Evolutionary conservation across 768 basidiomycete genomes (phyloP).

Genomic region (Saitozyma podzolica): DNA sequence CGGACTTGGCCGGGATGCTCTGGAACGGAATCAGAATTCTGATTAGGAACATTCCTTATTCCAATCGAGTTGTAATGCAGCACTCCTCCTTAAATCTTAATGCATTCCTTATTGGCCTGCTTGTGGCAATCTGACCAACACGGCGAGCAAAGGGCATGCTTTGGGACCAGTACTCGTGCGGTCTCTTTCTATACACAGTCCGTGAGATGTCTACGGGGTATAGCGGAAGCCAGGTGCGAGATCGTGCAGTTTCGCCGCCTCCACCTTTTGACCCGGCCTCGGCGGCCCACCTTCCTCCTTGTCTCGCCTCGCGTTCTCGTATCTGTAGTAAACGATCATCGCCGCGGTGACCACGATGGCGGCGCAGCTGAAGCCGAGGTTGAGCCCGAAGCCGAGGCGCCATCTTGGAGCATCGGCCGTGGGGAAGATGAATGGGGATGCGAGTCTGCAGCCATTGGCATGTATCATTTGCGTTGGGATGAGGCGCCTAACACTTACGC

Average conservation of each 20-base stretch:
- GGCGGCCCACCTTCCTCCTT: conserved; percentile 1
- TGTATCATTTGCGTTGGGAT: too few species aligned
- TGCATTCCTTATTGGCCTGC: too few species aligned
- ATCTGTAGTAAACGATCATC: conserved; percentile 5
- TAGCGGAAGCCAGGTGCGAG: conserved; percentile 30
- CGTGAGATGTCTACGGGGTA: background rate
- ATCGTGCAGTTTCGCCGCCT: conserved; percentile 1
- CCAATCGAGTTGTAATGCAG: too few species aligned
- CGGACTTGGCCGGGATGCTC: too few species aligned
- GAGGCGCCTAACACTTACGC: too few species aligned
- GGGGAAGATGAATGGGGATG: conserved; percentile 62
- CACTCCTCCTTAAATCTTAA: too few species aligned
- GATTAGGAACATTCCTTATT: too few species aligned
- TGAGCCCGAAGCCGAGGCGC: conserved; percentile 2
- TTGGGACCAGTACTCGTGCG: too few species aligned
- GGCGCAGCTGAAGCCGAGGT: conserved; percentile 5
- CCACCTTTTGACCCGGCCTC: background rate
- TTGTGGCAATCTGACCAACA: too few species aligned
- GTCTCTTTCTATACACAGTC: too few species aligned
- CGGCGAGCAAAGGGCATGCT: too few species aligned
- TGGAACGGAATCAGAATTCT: too few species aligned
- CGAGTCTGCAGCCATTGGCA: conserved; percentile 60
- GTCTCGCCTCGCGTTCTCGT: conserved; percentile 10
- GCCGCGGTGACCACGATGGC: background rate
- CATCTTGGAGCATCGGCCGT: conserved; percentile 65